phyloP scores from a whole-genome alignment of 768 basidiomycete genomes.

The Tubosaeta sp. region DNA sequence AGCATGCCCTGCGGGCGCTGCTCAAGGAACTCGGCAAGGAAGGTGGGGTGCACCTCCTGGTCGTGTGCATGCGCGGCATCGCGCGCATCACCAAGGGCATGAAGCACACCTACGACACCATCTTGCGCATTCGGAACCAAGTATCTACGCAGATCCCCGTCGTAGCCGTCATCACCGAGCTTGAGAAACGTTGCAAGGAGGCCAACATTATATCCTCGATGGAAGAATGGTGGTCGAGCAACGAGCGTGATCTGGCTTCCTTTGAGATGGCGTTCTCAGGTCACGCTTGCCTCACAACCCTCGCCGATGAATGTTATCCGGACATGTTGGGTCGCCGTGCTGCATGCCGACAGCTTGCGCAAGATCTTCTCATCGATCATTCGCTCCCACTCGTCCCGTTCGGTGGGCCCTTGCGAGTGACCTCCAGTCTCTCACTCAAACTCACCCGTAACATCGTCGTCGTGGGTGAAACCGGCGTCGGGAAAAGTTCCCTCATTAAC shows the following conservation, averaged over 20 bases:
- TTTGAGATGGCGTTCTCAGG: slow-evolving; percentile 14
- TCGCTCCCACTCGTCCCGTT: slow-evolving; percentile 13
- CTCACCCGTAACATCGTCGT: slow-evolving; percentile 31
- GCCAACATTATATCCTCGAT: slow-evolving; percentile 14
- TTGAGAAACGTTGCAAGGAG: slow-evolving; percentile 18
- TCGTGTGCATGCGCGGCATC: slow-evolving; percentile 24
- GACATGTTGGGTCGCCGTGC: slow-evolving; percentile 12
- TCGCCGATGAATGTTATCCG: slow-evolving; percentile 18
- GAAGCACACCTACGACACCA: slow-evolving; percentile 16
- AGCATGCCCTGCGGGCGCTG: slow-evolving; percentile 17
- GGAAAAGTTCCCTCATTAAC: slow-evolving; percentile 23
- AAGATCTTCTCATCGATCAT: slow-evolving; percentile 18
- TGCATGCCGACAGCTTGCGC: slow-evolving; percentile 16
- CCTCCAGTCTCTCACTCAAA: slow-evolving; percentile 14
- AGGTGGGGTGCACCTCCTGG: slow-evolving; percentile 23
- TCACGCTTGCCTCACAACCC: slow-evolving; percentile 24
- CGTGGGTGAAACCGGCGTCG: slow-evolving; percentile 36
- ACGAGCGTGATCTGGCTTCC: background rate
- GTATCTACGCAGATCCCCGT: slow-evolving; percentile 17
- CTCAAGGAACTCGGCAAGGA: slow-evolving; percentile 17
- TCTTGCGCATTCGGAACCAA: slow-evolving; percentile 19
- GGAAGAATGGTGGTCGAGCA: slow-evolving; percentile 22
- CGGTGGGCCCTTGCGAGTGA: background rate
- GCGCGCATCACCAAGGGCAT: slow-evolving; percentile 18
- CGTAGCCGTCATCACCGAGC: slow-evolving; percentile 24